Percentiles rank a stretch among this genome's conserved stretches.
phyloP scores from a whole-genome alignment of 257 asterid species.

The Hygrophila difformis region DNA sequence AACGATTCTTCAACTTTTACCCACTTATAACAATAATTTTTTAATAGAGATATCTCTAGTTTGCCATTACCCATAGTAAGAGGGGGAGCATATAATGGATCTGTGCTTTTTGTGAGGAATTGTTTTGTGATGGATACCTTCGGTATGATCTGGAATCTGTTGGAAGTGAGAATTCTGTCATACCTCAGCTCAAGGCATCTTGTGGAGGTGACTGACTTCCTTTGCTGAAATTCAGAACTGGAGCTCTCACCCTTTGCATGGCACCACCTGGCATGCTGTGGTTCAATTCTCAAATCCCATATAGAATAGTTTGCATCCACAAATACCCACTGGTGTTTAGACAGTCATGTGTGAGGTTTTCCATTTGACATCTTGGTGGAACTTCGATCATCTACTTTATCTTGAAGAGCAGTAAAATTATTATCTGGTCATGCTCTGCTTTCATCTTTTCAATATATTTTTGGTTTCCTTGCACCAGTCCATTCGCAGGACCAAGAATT shows the following conservation, averaged over 20 bases:
- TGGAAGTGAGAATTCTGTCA: slow-evolving; percentile 32
- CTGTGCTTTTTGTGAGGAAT: slow-evolving; percentile 24
- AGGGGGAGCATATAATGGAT: slow-evolving; percentile 45
- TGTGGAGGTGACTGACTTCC: slow-evolving; percentile 56
- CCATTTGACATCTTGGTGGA: slow-evolving; percentile 43
- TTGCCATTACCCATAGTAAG: slow-evolving; percentile 29
- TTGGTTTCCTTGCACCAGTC: slow-evolving; percentile 83
- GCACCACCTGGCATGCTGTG: slow-evolving; percentile 54
- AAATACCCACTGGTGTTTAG: slow-evolving; percentile 38
- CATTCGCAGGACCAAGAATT: slow-evolving; percentile 65
- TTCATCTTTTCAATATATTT: slow-evolving; percentile 43
- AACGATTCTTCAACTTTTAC: slow-evolving; percentile 23
- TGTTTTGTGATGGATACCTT: slow-evolving; percentile 27
- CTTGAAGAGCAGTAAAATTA: slow-evolving; percentile 48
- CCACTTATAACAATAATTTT: slow-evolving; percentile 25
- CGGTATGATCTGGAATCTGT: slow-evolving; percentile 18
- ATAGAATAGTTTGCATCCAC: slow-evolving; percentile 31
- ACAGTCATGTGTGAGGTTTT: slow-evolving; percentile 45
- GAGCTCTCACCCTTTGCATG: slow-evolving; percentile 54
- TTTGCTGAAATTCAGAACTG: slow-evolving; percentile 57
- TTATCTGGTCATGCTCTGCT: slow-evolving; percentile 52
- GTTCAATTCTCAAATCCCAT: slow-evolving; percentile 33
- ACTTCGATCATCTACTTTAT: slow-evolving; percentile 47
- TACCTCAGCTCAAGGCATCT: slow-evolving; percentile 47
- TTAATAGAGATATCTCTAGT: slow-evolving; percentile 33